Evolutionary conservation across 108 stramenopile genomes (phyloP).

Genomic region (Fistulifera pelliculosa): DNA sequence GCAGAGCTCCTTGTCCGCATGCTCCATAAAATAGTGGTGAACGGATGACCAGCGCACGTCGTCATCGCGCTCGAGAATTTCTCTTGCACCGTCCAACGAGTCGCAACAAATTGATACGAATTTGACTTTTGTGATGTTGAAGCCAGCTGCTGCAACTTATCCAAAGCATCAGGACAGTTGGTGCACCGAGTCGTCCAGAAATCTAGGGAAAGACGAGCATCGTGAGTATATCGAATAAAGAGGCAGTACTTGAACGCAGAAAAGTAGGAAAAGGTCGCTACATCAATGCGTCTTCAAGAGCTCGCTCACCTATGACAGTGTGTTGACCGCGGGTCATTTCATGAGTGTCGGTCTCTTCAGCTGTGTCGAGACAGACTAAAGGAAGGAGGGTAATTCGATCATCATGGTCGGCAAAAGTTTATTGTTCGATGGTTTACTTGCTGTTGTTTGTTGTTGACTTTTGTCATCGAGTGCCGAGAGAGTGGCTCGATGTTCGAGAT

Average conservation of each 20-base stretch:
- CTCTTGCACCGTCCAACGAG: slow-evolving; percentile 68
- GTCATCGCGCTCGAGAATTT: slow-evolving; percentile 71
- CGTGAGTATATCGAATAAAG: slow-evolving; percentile 1
- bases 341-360: slow-evolving; percentile 3
- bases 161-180: slow-evolving; percentile 72
- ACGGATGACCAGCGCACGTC: slow-evolving; percentile 60
- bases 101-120: slow-evolving; percentile 80
- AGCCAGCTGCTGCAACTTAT: slow-evolving; percentile 49
- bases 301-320: slow-evolving; percentile 72
- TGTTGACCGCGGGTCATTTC: slow-evolving; percentile 47
- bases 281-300: neutral
- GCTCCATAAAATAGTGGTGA: slow-evolving; percentile 70
- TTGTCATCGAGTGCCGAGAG: no score
- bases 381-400: slow-evolving; percentile 2
- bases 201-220: slow-evolving; percentile 27
- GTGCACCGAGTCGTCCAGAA: slow-evolving; percentile 89
- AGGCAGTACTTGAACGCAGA: slow-evolving; percentile 2
- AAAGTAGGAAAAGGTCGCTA: neutral
- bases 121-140: slow-evolving; percentile 44
- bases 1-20: slow-evolving; percentile 64
- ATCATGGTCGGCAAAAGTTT: no score
- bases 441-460: no score
- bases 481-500: no score
- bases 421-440: no score
- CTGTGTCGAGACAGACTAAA: slow-evolving; percentile 4